Evolutionary conservation across 2,329 filamentous ascomycete genomes (phyloP).

Genomic region (Fusarium equiseti): DNA sequence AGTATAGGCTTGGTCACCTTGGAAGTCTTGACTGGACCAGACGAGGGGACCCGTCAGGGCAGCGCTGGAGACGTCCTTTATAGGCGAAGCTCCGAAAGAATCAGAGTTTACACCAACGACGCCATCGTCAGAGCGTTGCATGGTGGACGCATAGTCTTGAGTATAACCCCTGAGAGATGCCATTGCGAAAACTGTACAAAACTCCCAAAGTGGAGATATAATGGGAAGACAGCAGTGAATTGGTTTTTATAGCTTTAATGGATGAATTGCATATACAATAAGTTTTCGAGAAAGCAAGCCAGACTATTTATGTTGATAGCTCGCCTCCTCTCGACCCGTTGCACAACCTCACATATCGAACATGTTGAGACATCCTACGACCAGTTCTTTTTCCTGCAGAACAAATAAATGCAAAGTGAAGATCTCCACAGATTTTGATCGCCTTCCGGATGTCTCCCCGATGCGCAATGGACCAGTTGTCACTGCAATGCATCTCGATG

Average conservation of each 20-base stretch:
- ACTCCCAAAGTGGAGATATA: neutral
- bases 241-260: neutral
- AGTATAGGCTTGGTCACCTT: slow-evolving; percentile 25
- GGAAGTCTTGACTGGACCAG: slow-evolving; percentile 44
- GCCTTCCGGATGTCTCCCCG: slow-evolving; percentile 32
- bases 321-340: slow-evolving; percentile 5
- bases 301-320: slow-evolving; percentile 32
- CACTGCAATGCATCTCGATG: slow-evolving; percentile 26
- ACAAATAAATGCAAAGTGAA: neutral
- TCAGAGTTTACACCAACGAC: slow-evolving; percentile 31
- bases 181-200: slow-evolving; percentile 16
- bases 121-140: slow-evolving; percentile 14
- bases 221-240: neutral
- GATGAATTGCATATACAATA: slow-evolving; percentile 1
- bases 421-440: slow-evolving; percentile 8
- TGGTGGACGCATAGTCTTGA: slow-evolving; percentile 17
- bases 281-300: neutral
- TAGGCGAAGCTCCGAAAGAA: neutral
- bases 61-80: slow-evolving; percentile 17
- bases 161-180: slow-evolving; percentile 19
- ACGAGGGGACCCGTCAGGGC: slow-evolving; percentile 39
- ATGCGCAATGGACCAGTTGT: slow-evolving; percentile 15
- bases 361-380: slow-evolving; percentile 13
- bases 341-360: slow-evolving; percentile 21
- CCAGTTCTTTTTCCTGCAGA: neutral